phyloP scores from a whole-genome alignment of 345 rosid species.

The Salix brachista region DNA sequence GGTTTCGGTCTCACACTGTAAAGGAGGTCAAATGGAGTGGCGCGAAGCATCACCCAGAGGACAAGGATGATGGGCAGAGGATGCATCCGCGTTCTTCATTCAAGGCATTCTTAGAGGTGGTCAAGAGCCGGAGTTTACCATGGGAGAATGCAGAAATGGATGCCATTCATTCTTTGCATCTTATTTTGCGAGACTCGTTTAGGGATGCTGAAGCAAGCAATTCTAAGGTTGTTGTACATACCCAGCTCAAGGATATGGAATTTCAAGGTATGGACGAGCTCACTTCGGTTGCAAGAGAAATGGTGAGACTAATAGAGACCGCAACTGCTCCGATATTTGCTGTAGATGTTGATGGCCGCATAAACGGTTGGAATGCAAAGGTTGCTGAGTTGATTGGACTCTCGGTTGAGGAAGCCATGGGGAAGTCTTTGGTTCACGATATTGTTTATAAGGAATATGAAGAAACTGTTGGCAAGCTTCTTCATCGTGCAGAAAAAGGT shows the following conservation, averaged over 20 bases:
- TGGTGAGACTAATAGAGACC: conserved; percentile 96
- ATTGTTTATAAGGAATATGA: conserved; percentile 70
- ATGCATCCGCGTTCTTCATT: conserved; percentile 98
- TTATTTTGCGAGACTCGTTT: conserved; percentile 87
- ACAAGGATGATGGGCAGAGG: conserved; percentile 90
- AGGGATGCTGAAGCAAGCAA: conserved; percentile 68
- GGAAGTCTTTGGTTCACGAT: conserved; percentile 80
- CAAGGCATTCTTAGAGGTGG: conserved; percentile 97
- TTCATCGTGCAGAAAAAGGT: conserved; percentile 76
- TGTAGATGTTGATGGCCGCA: conserved; percentile 68
- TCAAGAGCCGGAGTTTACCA: conserved; percentile 84
- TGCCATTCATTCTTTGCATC: conserved; percentile 97
- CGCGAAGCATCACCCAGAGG: conserved; percentile 96
- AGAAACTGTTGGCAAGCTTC: conserved; percentile 70
- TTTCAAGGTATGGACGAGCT: conserved; percentile 85
- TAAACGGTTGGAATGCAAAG: conserved; percentile 97
- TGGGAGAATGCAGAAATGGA: conserved; percentile 99
- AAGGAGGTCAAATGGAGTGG: conserved; percentile 99
- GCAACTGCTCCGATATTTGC: conserved; percentile 99
- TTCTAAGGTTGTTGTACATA: conserved; percentile 55
- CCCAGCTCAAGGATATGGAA: conserved; percentile 50
- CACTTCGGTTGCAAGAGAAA: conserved; percentile 96
- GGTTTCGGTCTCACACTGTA: conserved; percentile 97
- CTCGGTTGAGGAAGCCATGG: conserved; percentile 94
- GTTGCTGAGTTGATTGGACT: conserved; percentile 87